Evolutionary conservation across 352 stramenopile species (phyloP).

Genomic region (Phytopythium helicoides): DNA sequence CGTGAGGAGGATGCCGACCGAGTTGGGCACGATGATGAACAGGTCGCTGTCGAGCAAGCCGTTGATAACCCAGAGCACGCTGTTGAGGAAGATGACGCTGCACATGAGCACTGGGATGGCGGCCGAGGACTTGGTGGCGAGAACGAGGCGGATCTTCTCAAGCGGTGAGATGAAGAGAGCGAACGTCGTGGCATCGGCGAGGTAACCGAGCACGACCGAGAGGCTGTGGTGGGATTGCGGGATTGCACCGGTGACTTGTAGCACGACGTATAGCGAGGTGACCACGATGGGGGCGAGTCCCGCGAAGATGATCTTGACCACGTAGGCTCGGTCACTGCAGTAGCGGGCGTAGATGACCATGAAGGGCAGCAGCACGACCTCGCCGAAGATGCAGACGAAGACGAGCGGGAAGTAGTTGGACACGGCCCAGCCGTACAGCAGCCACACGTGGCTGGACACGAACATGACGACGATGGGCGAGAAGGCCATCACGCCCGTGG

Average conservation of each 20-base stretch:
- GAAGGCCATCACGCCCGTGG: slow-evolving; percentile 19
- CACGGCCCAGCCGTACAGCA: slow-evolving; percentile 21
- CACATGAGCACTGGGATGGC: slow-evolving; percentile 50
- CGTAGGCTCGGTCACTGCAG: slow-evolving; percentile 16
- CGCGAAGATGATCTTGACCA: slow-evolving; percentile 9
- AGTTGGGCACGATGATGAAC: slow-evolving; percentile 43
- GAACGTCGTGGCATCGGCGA: slow-evolving; percentile 18
- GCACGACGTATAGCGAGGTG: slow-evolving; percentile 15
- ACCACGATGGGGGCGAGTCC: slow-evolving; percentile 8
- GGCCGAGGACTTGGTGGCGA: slow-evolving; percentile 23
- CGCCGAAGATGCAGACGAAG: slow-evolving; percentile 21
- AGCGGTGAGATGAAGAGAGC: slow-evolving; percentile 27
- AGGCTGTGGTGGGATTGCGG: slow-evolving; percentile 17
- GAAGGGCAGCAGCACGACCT: slow-evolving; percentile 17
- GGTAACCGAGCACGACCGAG: slow-evolving; percentile 15
- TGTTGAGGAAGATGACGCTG: slow-evolving; percentile 45
- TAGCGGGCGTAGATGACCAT: slow-evolving; percentile 18
- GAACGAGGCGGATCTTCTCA: slow-evolving; percentile 22
- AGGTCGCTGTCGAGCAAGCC: slow-evolving; percentile 40
- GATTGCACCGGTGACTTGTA: slow-evolving; percentile 11
- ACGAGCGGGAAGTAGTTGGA: slow-evolving; percentile 26
- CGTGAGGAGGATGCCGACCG: slow-evolving; percentile 28
- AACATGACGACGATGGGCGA: slow-evolving; percentile 18
- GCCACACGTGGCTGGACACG: slow-evolving; percentile 27
- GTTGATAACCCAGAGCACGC: slow-evolving; percentile 49